Evolutionary conservation across 2,329 filamentous ascomycete genomes (phyloP), one percentile per base, ranked within the genome.

Genomic region (Phoma sp.): DNA sequence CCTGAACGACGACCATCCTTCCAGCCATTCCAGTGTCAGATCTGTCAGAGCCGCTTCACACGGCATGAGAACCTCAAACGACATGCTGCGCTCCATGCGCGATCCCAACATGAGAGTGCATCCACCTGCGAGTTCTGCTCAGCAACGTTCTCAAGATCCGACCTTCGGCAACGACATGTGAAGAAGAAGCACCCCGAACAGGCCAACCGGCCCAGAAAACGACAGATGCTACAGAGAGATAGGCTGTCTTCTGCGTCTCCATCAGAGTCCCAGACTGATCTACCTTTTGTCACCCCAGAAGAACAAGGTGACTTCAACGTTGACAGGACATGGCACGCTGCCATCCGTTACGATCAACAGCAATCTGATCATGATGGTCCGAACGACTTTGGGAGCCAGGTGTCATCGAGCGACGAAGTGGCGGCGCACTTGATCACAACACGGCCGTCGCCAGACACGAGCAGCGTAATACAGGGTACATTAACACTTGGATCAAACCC

Each of bases 11-110:
- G 43, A 40, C 36, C 55, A 19, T 32, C 62, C 12, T 61, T 58
- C 25, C 63, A 66, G 27, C 62, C 63, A 4, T 66, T 61, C 31
- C 56, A 64, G 33, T 66, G 61, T 25, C 31, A 56, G 4, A 39
- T 62, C 19, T 64, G 62, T 27, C 62, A 64, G 22, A 61, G 61
- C 33, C 61, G 63, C 44, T 66, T 66, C 37, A 66, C 61, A 12
- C 60, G 62, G 29, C 58, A 63, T 35, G 63, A 66, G 56, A 66
- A 66, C 43, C 51, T 64, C 9, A 64, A 66, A 48, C 54, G 62
- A 43, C 63, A 66, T 48, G 55, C 58, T 43, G 58, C 58, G 6
- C 51, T 66, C 10, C 62, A 66, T 38, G 33, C 57, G 8, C 54
- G 51, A n/a, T 52, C 58, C 13, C 46, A 51, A 6, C 31, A 58